A percentile compares a stretch with the other conserved stretches of the same genome.
phyloP scores from a whole-genome alignment of 1,139 yeast genomes.

The Saccharomyces hybrid region DNA sequence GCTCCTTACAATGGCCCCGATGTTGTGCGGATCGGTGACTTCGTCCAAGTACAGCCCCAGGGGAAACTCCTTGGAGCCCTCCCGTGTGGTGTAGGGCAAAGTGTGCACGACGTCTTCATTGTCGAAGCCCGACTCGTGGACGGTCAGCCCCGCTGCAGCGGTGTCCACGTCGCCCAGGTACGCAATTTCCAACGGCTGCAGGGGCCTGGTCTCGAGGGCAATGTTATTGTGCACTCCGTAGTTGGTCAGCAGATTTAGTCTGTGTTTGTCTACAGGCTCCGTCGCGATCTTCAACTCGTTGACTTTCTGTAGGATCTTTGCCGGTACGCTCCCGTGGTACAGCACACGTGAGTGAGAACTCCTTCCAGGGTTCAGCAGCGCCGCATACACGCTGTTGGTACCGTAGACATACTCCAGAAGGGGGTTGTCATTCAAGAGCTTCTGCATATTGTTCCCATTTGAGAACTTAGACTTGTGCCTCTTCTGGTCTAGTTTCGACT shows the following conservation, averaged over 20 bases:
- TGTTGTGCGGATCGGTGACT: conserved; percentile 81
- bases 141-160: conserved; percentile 12
- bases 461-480: conserved; percentile 14
- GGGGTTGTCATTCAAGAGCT: conserved; percentile 33
- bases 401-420: conserved; percentile 68
- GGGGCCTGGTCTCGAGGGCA: conserved; percentile 60
- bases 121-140: conserved; percentile 4
- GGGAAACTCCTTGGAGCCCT: conserved; percentile 39
- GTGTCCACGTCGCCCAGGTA: conserved; percentile 34
- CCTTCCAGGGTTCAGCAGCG: conserved; percentile 51
- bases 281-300: conserved; percentile 40
- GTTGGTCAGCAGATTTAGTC: conserved; percentile 52
- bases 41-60: conserved; percentile 75
- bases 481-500: conserved; percentile 8
- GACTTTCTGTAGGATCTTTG: conserved; percentile 42
- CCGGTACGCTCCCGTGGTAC: conserved; percentile 39
- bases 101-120: neutral
- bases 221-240: conserved; percentile 80
- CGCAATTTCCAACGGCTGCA: conserved; percentile 40
- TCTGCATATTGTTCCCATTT: neutral
- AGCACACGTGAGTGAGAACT: conserved; percentile 45
- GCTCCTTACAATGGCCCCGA: conserved; percentile 79
- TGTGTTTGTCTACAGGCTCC: conserved; percentile 43
- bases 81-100: neutral
- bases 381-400: conserved; percentile 67